phyloP scores from a whole-genome alignment of 257 asterid genomes.

The Lantana camara region DNA sequence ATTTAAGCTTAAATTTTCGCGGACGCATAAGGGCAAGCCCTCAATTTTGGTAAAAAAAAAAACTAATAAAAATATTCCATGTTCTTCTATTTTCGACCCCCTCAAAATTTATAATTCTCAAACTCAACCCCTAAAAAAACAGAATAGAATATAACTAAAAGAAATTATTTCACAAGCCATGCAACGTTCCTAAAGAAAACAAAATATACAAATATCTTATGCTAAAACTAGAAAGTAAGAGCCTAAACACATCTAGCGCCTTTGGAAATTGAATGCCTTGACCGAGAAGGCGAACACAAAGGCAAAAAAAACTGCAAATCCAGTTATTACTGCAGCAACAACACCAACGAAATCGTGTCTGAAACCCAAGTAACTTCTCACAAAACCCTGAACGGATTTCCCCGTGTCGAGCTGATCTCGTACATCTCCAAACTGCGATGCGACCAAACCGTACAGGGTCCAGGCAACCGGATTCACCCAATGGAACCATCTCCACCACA shows the following conservation, averaged over 20 bases:
- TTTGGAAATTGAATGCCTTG: conserved; percentile 38
- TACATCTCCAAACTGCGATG: conserved; percentile 43
- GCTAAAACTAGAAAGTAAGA: no score
- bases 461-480: conserved; percentile 46
- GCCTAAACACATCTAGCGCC: conserved; percentile 26
- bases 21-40: no score
- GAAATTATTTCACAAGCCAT: no score
- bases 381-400: conserved; percentile 23
- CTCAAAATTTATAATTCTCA: no score
- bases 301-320: conserved; percentile 34
- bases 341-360: conserved; percentile 38
- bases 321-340: conserved; percentile 37
- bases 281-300: conserved; percentile 32
- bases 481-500: conserved; percentile 51
- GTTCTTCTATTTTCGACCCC: no score
- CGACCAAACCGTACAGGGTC: conserved; percentile 42
- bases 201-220: no score
- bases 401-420: conserved; percentile 19
- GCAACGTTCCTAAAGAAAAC: no score
- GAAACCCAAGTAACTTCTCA: conserved; percentile 38
- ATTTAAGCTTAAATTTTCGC: no score
- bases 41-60: no score
- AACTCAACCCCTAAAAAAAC: no score
- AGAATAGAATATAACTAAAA: no score
- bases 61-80: no score